Evolutionary conservation across 2,329 filamentous ascomycete genomes (phyloP).

Genomic region (Colletotrichum cereale): DNA sequence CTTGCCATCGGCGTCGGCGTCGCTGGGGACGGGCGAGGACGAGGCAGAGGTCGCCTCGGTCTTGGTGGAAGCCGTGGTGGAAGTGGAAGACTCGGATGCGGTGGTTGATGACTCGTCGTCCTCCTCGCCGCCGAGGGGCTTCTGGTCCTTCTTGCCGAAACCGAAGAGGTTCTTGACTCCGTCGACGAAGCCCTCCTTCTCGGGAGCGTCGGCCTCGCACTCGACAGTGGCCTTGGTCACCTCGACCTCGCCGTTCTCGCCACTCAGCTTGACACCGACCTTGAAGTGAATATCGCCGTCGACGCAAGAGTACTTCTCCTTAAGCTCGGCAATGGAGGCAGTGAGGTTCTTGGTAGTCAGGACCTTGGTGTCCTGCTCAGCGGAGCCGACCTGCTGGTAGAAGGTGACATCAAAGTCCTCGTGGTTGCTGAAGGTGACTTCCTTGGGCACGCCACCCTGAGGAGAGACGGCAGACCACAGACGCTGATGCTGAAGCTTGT

Average conservation of each 20-base stretch:
- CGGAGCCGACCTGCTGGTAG: conserved; percentile 75
- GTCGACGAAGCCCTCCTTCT: conserved; percentile 87
- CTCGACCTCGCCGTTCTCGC: conserved; percentile 83
- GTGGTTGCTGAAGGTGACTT: conserved; percentile 84
- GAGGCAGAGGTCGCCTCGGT: conserved; percentile 41
- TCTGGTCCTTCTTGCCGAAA: conserved; percentile 90
- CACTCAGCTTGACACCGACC: conserved; percentile 79
- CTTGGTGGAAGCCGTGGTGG: conserved; percentile 50
- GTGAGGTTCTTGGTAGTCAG: conserved; percentile 89
- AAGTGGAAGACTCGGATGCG: conserved; percentile 60
- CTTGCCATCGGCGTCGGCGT: conserved; percentile 65
- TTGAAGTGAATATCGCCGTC: conserved; percentile 84
- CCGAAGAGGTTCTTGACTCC: conserved; percentile 97
- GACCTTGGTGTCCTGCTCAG: conserved; percentile 72
- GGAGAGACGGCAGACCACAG: conserved; percentile 85
- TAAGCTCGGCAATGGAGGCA: conserved; percentile 81
- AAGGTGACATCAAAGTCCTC: conserved; percentile 86
- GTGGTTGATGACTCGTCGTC: conserved; percentile 50
- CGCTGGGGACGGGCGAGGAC: conserved; percentile 58
- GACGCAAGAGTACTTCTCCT: conserved; percentile 82
- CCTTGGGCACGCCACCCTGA: conserved; percentile 81
- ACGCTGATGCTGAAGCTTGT: conserved; percentile 81
- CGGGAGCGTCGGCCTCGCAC: conserved; percentile 81
- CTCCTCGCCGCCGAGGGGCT: conserved; percentile 74
- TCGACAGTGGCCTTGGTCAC: conserved; percentile 82